These are phyloP conservation scores for Tribonema minus DNA, from an alignment of 108 stramenopile genomes.

Conservation along the genomic window DNA sequence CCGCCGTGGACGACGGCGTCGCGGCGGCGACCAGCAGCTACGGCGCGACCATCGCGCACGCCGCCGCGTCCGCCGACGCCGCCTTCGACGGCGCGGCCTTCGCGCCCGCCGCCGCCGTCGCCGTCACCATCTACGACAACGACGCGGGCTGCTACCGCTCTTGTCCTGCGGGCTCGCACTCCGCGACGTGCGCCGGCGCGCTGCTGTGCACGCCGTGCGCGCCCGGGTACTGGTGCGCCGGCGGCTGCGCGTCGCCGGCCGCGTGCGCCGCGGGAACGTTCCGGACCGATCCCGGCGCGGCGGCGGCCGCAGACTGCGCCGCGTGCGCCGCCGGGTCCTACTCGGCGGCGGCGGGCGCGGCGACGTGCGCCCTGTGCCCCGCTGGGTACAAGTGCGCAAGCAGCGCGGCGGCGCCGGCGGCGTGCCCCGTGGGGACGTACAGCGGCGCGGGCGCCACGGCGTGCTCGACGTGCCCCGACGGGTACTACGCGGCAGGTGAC, in stretches of 20 bases:
- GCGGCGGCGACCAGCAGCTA: neutral
- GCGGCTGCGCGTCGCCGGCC: conserved; percentile 19
- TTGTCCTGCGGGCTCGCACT: conserved; percentile 8
- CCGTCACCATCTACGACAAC: conserved; percentile 37
- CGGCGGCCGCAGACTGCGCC: neutral
- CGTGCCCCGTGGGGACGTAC: conserved; percentile 36
- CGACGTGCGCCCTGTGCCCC: conserved; percentile 38
- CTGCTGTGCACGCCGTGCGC: conserved; percentile 33
- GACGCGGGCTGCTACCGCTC: conserved; percentile 28
- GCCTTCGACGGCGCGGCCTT: conserved; percentile 15
- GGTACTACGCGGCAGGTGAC: conserved; percentile 28
- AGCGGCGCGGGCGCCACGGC: conserved; percentile 6
- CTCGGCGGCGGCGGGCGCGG: conserved; percentile 5
- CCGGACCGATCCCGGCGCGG: neutral
- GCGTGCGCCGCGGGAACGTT: conserved; percentile 39
- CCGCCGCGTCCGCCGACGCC: neutral
- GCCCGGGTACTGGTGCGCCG: conserved; percentile 55
- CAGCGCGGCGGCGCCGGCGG: neutral
- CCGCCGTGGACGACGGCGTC: conserved; percentile 21
- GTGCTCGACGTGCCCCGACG: conserved; percentile 27
- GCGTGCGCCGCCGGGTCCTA: conserved; percentile 26
- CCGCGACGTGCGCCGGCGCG: conserved; percentile 2
- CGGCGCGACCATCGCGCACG: neutral
- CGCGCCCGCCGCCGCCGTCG: conserved; percentile 7
- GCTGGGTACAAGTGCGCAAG: conserved; percentile 50